These are phyloP conservation scores for Ogataea neopini DNA, from an alignment of 805 yeast genomes.

Conservation along the genomic window DNA sequence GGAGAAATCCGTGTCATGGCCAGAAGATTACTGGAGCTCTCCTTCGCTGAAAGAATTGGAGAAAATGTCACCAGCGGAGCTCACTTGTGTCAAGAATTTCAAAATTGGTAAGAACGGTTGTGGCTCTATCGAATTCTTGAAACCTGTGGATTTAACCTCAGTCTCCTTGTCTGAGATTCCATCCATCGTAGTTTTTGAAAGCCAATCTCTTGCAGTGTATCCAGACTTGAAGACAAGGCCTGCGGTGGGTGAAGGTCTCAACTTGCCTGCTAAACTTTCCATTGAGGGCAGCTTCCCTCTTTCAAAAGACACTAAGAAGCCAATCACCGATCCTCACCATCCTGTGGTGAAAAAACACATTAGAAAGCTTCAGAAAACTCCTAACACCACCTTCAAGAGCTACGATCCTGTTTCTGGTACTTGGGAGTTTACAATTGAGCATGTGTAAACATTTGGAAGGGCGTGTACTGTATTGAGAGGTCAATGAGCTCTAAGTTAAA, in stretches of 20 bases:
- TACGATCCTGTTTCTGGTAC: slow-evolving; percentile 78
- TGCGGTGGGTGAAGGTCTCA: slow-evolving; percentile 75
- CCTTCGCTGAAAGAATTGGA: slow-evolving; percentile 71
- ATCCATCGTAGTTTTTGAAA: slow-evolving; percentile 58
- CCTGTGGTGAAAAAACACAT: slow-evolving; percentile 70
- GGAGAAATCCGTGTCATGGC: slow-evolving; percentile 14
- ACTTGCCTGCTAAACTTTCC: slow-evolving; percentile 70
- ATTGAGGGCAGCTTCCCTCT: slow-evolving; percentile 80
- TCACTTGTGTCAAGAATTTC: slow-evolving; percentile 63
- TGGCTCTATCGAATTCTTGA: slow-evolving; percentile 75
- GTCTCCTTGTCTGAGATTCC: slow-evolving; percentile 68
- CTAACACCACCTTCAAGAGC: slow-evolving; percentile 63
- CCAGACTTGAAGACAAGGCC: slow-evolving; percentile 68
- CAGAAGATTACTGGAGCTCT: slow-evolving; percentile 83
- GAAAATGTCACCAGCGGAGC: slow-evolving; percentile 58
- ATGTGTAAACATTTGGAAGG: slow-evolving; percentile 25
- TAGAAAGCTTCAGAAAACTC: slow-evolving; percentile 59
- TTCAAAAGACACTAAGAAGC: slow-evolving; percentile 67
- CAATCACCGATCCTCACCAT: slow-evolving; percentile 76
- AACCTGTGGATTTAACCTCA: slow-evolving; percentile 81
- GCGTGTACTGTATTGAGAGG: too few relatives aligned
- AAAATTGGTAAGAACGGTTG: slow-evolving; percentile 75
- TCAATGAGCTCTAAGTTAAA: too few relatives aligned
- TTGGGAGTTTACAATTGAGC: slow-evolving; percentile 62
- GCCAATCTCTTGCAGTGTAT: slow-evolving; percentile 65